Conservation (phyloP, 306 rosid genomes). For the Quercus parvula region DNA sequence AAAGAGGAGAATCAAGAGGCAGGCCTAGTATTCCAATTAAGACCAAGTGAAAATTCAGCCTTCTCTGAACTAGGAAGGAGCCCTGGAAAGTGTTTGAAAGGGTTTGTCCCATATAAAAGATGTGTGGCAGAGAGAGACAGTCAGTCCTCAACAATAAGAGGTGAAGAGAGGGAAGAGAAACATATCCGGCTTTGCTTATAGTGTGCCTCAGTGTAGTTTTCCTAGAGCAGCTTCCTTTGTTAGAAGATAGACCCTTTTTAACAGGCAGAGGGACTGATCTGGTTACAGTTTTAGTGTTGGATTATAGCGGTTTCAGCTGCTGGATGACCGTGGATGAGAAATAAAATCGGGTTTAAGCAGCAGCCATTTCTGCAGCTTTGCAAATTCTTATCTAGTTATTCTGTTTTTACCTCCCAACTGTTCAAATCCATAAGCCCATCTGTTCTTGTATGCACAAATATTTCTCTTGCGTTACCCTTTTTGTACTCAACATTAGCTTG, state of each 20-base stretch:
- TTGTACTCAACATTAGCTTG: not conserved
- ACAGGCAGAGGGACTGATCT: not conserved
- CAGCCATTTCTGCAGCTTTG: constrained; percentile 21
- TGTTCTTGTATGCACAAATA: not conserved
- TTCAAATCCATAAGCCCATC: constrained; percentile 23
- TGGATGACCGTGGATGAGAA: constrained; percentile 10
- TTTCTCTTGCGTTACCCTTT: not conserved
- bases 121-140: constrained; percentile 42
- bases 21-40: constrained; percentile 7
- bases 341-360: constrained; percentile 22
- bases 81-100: constrained; percentile 33
- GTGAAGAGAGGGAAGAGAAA: constrained; percentile 44
- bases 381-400: not conserved
- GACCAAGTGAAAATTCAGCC: constrained; percentile 28
- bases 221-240: constrained; percentile 3
- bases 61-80: constrained; percentile 33
- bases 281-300: not conserved
- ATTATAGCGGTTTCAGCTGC: constrained; percentile 23
- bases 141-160: constrained; percentile 10
- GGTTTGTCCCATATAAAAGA: constrained; percentile 79
- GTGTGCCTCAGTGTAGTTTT: not conserved
- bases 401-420: constrained; percentile 7
- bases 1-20: constrained; percentile 6
- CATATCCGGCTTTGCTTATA: constrained; percentile 52
- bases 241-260: not conserved